phyloP scores from a whole-genome alignment of 805 yeast genomes.

The Saccharomyces paradoxus region DNA sequence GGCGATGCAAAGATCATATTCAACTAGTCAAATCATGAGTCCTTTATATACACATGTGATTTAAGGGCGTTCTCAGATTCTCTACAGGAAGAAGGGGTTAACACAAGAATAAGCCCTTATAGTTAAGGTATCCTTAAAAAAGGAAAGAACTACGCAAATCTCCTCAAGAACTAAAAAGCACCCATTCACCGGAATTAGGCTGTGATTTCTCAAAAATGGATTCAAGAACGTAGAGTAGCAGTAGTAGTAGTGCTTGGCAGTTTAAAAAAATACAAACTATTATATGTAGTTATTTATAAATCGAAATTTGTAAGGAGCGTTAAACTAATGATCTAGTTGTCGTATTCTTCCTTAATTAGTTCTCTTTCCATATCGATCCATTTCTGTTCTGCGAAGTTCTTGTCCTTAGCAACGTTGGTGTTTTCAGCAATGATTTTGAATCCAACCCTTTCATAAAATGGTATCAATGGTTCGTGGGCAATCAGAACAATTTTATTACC shows the following conservation, averaged over 20 bases:
- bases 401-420: conserved; percentile 22
- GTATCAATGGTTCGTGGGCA: conserved; percentile 58
- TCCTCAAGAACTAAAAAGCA: background rate
- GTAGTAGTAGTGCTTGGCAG: background rate
- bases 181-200: background rate
- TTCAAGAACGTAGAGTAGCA: background rate
- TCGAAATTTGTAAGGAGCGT: background rate
- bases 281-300: background rate
- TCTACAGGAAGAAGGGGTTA: background rate
- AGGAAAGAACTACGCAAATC: background rate
- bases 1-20: background rate
- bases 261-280: background rate
- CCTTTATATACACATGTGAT: background rate
- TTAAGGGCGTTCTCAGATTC: background rate
- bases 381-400: conserved; percentile 22
- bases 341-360: conserved; percentile 31
- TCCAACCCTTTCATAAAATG: conserved; percentile 77
- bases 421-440: conserved; percentile 61
- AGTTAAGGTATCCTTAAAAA: background rate
- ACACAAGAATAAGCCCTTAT: background rate
- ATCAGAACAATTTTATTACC: conserved; percentile 71
- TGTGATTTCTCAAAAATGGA: background rate
- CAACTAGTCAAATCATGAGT: background rate
- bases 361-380: conserved; percentile 34
- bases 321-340: conserved; percentile 9